Percentiles rank a stretch among this genome's conserved stretches.
These are phyloP conservation scores for Oryza longistaminata DNA, from an alignment of 176 grass and related monocot genomes.

Conservation along the genomic window DNA sequence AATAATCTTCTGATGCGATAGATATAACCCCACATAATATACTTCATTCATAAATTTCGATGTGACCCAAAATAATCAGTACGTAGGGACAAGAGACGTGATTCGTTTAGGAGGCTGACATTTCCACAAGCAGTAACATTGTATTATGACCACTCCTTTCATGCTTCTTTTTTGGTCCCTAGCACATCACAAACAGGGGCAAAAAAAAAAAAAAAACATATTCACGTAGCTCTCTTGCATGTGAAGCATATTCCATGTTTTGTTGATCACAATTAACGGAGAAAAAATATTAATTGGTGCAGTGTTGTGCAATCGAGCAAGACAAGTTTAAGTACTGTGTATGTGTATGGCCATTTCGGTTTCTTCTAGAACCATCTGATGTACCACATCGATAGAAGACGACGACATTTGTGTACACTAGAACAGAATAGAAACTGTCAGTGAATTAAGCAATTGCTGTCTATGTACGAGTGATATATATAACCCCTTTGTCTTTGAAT, in stretches of 20 bases:
- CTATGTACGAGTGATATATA: background rate
- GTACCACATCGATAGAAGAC: background rate
- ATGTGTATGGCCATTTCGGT: background rate
- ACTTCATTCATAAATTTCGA: background rate
- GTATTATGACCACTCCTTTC: conserved; percentile 7
- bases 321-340: background rate
- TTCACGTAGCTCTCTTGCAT: conserved; percentile 6
- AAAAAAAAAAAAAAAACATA: background rate
- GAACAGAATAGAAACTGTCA: background rate
- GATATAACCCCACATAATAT: background rate
- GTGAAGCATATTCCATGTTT: conserved; percentile 25
- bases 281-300: background rate
- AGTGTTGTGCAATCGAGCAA: background rate
- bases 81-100: background rate
- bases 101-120: background rate
- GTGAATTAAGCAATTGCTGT: background rate
- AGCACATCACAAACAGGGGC: conserved; percentile 5
- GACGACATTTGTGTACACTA: background rate
- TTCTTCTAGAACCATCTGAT: too few relatives aligned
- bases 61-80: background rate
- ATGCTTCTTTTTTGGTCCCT: background rate
- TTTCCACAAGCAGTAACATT: background rate
- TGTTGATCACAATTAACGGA: background rate
- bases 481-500: too few relatives aligned
- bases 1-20: background rate